Conservation (phyloP, 108 stramenopile species). For the Aurantiochytrium sp. region DNA sequence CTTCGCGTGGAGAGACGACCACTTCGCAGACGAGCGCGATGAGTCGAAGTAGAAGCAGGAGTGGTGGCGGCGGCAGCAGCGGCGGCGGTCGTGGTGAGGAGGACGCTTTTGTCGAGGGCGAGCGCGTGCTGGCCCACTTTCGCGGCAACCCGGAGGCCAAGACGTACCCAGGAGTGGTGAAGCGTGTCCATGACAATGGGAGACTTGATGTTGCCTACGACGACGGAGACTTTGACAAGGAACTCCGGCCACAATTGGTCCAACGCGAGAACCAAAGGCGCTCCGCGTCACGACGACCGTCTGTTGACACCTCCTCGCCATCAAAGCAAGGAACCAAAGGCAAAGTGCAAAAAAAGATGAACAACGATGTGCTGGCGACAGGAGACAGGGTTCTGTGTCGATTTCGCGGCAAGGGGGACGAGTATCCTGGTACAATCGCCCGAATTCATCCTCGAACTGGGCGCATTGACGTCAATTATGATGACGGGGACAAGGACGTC, state of each 20-base stretch:
- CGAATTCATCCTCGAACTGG: neutral
- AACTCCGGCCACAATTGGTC: neutral
- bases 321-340: neutral
- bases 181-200: neutral
- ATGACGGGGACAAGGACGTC: neutral
- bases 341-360: no score
- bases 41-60: no score
- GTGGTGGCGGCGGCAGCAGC: no score
- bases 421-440: neutral
- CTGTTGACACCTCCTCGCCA: neutral
- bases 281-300: neutral
- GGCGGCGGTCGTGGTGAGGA: neutral
- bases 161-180: neutral
- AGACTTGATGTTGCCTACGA: neutral
- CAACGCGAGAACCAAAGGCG: neutral
- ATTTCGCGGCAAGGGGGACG: neutral
- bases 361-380: neutral
- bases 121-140: neutral
- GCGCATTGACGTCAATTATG: neutral
- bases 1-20: no score
- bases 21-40: no score
- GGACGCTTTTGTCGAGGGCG: neutral
- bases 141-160: neutral
- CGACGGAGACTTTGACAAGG: conserved; percentile 5
- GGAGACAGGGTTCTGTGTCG: neutral